These are phyloP conservation scores for Thinopyrum obtusiflorum DNA, from an alignment of 202 grass and related monocot genomes.

Conservation along the genomic window DNA sequence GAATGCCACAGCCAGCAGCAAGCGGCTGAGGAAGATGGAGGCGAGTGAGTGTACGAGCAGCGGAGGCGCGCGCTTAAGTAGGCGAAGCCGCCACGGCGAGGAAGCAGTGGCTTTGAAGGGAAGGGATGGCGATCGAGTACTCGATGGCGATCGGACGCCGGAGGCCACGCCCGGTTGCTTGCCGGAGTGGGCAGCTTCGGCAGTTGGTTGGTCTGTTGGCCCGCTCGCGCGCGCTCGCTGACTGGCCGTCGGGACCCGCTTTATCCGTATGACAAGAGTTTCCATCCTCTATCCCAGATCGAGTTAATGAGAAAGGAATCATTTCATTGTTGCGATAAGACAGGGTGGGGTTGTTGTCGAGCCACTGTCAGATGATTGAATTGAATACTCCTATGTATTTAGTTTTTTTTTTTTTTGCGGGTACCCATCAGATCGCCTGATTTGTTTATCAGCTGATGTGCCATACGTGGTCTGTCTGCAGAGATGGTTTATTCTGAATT, in stretches of 20 bases:
- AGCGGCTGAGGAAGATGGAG: background rate
- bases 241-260: background rate
- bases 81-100: conserved; percentile 9
- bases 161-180: conserved; percentile 19
- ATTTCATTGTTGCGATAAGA: background rate
- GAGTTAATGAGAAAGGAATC: background rate
- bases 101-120: conserved; percentile 31
- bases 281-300: background rate
- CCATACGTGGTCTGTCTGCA: background rate
- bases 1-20: background rate
- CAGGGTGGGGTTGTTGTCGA: background rate
- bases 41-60: background rate
- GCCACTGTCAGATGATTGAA: background rate
- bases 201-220: background rate
- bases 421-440: background rate
- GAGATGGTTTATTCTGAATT: too few relatives aligned
- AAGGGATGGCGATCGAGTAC: too few relatives aligned
- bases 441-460: background rate
- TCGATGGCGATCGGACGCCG: conserved; percentile 14
- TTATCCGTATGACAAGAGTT: background rate
- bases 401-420: too few relatives aligned
- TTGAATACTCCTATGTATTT: background rate
- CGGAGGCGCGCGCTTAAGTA: conserved; percentile 16
- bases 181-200: conserved; percentile 6
- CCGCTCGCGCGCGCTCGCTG: background rate